Percentiles rank a stretch among this genome's conserved stretches.
Evolutionary conservation across 2,329 filamentous ascomycete genomes (phyloP).

Genomic region (Talaromyces amestolkiae): DNA sequence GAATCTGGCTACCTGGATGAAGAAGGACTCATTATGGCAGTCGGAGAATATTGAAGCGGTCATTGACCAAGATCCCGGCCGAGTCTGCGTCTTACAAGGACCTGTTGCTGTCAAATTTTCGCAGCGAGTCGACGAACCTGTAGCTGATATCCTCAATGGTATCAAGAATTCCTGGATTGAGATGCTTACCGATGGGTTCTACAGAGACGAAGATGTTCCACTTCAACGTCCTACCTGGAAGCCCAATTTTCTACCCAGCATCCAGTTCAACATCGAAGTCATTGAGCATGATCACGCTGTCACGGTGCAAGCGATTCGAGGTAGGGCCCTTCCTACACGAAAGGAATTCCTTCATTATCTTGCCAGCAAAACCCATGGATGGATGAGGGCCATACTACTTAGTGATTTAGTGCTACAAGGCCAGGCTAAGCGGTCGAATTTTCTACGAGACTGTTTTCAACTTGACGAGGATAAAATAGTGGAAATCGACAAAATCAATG

Average conservation of each 20-base stretch:
- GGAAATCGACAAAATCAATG: neutral
- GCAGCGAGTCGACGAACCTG: conserved; percentile 83
- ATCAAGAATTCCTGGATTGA: conserved; percentile 63
- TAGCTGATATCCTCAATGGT: conserved; percentile 88
- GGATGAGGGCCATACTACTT: neutral
- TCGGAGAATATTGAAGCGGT: conserved; percentile 96
- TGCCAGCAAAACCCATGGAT: neutral
- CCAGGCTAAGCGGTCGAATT: neutral
- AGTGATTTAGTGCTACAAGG: neutral
- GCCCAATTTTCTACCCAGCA: neutral
- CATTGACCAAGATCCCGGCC: conserved; percentile 89
- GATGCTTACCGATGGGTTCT: neutral
- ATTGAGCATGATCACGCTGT: neutral
- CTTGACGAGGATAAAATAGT: neutral
- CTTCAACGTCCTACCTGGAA: neutral
- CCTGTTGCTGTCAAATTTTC: conserved; percentile 87
- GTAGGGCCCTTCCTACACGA: neutral
- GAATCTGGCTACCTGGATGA: conserved; percentile 99
- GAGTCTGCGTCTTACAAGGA: conserved; percentile 96
- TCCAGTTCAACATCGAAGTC: neutral
- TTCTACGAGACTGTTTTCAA: neutral
- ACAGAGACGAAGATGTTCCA: neutral
- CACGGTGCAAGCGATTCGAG: neutral
- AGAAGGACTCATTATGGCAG: conserved; percentile 99
- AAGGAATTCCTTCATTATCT: conserved; percentile 4